A percentile compares a stretch with the other conserved stretches of the same genome.
Evolutionary conservation across 2,329 filamentous ascomycete species (phyloP).

Genomic region (Colletotrichum acutatum): DNA sequence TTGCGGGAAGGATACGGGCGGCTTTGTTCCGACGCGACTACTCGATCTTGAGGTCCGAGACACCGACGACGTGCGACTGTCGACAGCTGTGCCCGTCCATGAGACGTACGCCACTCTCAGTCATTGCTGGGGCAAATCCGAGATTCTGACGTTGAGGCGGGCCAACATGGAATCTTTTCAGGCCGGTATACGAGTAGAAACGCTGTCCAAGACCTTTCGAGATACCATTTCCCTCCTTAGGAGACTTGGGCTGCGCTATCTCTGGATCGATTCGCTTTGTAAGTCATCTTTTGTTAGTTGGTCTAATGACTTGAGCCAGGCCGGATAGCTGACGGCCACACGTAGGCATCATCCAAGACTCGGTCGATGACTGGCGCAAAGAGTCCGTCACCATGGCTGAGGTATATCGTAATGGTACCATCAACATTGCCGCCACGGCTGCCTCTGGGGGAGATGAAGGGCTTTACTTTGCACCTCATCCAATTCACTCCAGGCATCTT

Average conservation of each 20-base stretch:
- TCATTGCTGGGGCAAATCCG: not conserved
- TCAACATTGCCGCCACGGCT: not conserved
- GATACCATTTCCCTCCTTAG: slow-evolving; percentile 3
- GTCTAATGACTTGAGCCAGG: not conserved
- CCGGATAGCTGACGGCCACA: not conserved
- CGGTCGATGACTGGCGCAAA: not conserved
- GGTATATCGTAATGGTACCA: not conserved
- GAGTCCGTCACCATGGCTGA: not conserved
- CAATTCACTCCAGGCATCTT: not conserved
- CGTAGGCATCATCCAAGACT: not conserved
- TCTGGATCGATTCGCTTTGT: slow-evolving; percentile 28
- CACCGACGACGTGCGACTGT: not conserved
- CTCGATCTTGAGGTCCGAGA: not conserved
- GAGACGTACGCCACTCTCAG: not conserved
- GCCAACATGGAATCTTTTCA: not conserved
- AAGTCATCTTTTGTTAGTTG: not conserved
- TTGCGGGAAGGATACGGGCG: not conserved
- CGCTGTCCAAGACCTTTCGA: slow-evolving; percentile 6
- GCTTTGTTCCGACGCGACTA: not conserved
- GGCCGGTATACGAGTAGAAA: not conserved
- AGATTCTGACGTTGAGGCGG: not conserved
- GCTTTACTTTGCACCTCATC: not conserved
- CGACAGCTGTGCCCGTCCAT: not conserved
- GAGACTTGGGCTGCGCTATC: not conserved
- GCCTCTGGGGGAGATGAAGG: not conserved